Base-by-base conservation (phyloP, 192 early-diverging fungal species). In the Rhizophagus sp. region DNA sequence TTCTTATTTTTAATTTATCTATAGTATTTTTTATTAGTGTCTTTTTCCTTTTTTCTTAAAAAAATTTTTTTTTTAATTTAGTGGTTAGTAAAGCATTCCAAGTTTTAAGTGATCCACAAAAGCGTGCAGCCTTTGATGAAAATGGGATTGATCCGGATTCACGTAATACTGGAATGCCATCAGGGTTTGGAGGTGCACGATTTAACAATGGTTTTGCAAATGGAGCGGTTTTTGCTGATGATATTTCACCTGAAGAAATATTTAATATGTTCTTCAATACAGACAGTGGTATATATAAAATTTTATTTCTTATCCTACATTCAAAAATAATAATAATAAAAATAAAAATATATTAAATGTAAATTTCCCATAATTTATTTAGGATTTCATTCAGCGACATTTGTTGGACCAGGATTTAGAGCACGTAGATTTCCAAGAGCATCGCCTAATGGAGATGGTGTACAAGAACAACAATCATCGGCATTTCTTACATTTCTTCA, bases 251-350 rank as follows among this genome's bases (percentile, higher is more conserved):
- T 11, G 97, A 99, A 82, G 97, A 99, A 49, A 81, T 99, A 27
- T 97, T 99, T 84, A 96, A 96, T 81, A 96, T 96, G 94, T 99
- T 99, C 79, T 97, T 98, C 84, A 91, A 90, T 27, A 91, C 92
- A 66, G 83, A 84, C 81, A 34, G 69, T 57, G 19, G 33, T 73
- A 39, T 30, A 39, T 30, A 41, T 71, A 39, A 10, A 49, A 52
- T 34, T 75, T 41, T 63, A 75, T 73, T 24, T 65, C 34, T 71
- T 62, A 25, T 50, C 17, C 4, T 6, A 47, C 11, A 57, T 57
- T 57, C 1, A 22, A 19, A 17, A 27, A 24, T 30, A 30, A 30
- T 30, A 30, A 30, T 30, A 30, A 30, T 30, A 30, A 30, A 1
- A 30, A 30, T 30, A 30, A 30, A 1, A 30, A 30, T 30, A 39